A percentile compares a stretch with the other conserved stretches of the same genome.
These are phyloP conservation scores for Termitomyces titanicus DNA, from an alignment of 768 basidiomycete genomes.

Conservation along the genomic window DNA sequence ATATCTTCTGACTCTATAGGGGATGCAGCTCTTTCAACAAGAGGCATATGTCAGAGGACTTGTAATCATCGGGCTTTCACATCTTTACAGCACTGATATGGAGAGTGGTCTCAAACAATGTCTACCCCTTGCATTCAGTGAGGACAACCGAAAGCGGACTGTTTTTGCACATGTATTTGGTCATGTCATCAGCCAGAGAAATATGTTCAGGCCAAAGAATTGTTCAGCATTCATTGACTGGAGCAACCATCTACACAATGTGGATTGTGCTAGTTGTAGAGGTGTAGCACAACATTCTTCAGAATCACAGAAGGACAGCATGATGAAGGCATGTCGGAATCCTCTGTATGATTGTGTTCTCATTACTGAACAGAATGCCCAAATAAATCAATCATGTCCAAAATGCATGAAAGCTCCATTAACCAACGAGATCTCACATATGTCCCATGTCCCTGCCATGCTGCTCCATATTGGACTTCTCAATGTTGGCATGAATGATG, in stretches of 20 bases:
- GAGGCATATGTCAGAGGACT: slow-evolving; percentile 68
- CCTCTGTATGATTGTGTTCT: neutral
- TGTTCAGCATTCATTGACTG: slow-evolving; percentile 42
- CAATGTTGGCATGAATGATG: slow-evolving; percentile 69
- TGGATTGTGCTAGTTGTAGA: slow-evolving; percentile 48
- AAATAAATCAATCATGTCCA: slow-evolving; percentile 66
- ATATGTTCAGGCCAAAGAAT: slow-evolving; percentile 67
- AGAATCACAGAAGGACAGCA: slow-evolving; percentile 55
- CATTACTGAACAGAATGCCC: slow-evolving; percentile 50
- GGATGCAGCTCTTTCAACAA: slow-evolving; percentile 40
- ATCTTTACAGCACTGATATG: slow-evolving; percentile 79
- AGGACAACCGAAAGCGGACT: slow-evolving; percentile 61
- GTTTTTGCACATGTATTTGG: slow-evolving; percentile 87
- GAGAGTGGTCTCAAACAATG: slow-evolving; percentile 90
- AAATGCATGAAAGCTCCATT: slow-evolving; percentile 50
- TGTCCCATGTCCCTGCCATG: slow-evolving; percentile 83
- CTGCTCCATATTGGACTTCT: slow-evolving; percentile 85
- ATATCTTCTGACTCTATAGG: slow-evolving; percentile 22
- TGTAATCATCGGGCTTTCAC: slow-evolving; percentile 76
- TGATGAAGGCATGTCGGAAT: slow-evolving; percentile 66
- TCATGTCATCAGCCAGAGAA: slow-evolving; percentile 74
- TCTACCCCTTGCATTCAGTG: slow-evolving; percentile 72
- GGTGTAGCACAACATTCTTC: slow-evolving; percentile 74
- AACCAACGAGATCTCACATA: slow-evolving; percentile 66
- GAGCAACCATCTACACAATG: slow-evolving; percentile 56